Base-by-base conservation (phyloP, 495 filamentous ascomycete genomes). In the Penicillium cataractarum region DNA sequence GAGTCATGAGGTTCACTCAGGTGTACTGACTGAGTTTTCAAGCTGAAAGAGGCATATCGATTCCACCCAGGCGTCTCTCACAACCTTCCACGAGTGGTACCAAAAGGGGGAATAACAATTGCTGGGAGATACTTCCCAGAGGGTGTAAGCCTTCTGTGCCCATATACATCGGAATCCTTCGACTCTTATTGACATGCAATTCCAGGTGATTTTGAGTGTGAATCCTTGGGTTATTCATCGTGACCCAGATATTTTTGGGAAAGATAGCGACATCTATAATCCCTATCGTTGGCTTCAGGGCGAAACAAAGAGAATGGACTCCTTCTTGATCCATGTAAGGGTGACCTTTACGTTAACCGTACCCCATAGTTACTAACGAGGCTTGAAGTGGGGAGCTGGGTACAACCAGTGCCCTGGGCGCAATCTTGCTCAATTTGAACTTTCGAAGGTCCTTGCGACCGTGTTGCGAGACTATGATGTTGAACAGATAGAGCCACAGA, bases 31-130 rank as follows among this genome's bases (percentile, higher is more conserved):
- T 31, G 2, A 12, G 4, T 33, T 32, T 17, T n/a, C 24, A 51
- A 77, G 74, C 78, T 85, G 61, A 78, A 82, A 65, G 86, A 87
- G 63, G 78, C 83, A 19, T 81, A 81, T 31, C 84, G 82, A 6
- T 86, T 67, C 65, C 68, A 74, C 46, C 49, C 71, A 35, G 70
- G 70, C 15, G 70, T 76, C 6, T 55, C 46, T 12, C 55, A 66
- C 15, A 61, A 58, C 7, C 64, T 80, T 22, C 69, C 75, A 0
- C 66, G 76, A 5, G 68, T 77, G 1, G 72, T 63, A 1, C 76
- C 75, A 5, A 33, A 58, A 19, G 69, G 63, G 19, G 75, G 74
- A 2, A 57, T 76, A 3, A 74, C 67, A 0, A 66, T 76, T 31
- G 70, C 29, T 7, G 69, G 71, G 19, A 67, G 71, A 60, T 74